Evolutionary conservation across 768 basidiomycete genomes (phyloP).

Genomic region (Crepidotus variabilis): DNA sequence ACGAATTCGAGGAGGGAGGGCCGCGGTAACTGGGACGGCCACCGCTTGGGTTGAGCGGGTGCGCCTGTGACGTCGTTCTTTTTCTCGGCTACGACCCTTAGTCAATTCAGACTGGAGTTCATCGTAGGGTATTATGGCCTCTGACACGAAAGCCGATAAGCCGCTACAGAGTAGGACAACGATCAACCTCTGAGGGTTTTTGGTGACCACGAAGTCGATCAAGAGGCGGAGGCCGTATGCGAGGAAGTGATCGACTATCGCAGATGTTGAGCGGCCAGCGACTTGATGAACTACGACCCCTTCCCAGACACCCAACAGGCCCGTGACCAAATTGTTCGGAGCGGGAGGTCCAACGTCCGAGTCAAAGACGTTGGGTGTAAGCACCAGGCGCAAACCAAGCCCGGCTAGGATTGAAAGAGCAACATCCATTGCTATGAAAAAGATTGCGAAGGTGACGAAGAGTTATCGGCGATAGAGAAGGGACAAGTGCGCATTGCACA

Average conservation of each 20-base stretch:
- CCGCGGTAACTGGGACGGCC: neutral
- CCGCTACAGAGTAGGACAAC: slow-evolving; percentile 35
- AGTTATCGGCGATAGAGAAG: slow-evolving; percentile 2
- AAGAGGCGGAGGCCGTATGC: slow-evolving; percentile 39
- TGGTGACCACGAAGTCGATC: slow-evolving; percentile 38
- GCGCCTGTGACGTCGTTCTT: slow-evolving; percentile 25
- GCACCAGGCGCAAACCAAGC: slow-evolving; percentile 37
- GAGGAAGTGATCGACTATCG: slow-evolving; percentile 34
- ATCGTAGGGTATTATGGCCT: slow-evolving; percentile 25
- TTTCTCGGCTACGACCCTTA: slow-evolving; percentile 19
- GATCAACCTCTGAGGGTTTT: slow-evolving; percentile 25
- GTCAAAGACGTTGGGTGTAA: slow-evolving; percentile 14
- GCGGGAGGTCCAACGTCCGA: slow-evolving; percentile 18
- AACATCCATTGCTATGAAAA: slow-evolving; percentile 34
- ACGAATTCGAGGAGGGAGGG: slow-evolving; percentile 1
- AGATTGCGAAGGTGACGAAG: slow-evolving; percentile 14
- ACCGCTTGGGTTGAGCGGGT: slow-evolving; percentile 14
- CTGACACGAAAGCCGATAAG: slow-evolving; percentile 30
- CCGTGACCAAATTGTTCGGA: slow-evolving; percentile 25
- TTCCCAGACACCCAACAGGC: slow-evolving; percentile 41
- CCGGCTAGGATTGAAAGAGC: slow-evolving; percentile 36
- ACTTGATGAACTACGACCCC: slow-evolving; percentile 39
- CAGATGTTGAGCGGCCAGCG: slow-evolving; percentile 24
- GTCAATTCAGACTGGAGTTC: slow-evolving; percentile 19
- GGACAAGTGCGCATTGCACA: neutral